Evolutionary conservation across 345 rosid species (phyloP), one percentile per base, ranked within the genome.

Genomic region (thale cress (Arabidopsis thaliana)): DNA sequence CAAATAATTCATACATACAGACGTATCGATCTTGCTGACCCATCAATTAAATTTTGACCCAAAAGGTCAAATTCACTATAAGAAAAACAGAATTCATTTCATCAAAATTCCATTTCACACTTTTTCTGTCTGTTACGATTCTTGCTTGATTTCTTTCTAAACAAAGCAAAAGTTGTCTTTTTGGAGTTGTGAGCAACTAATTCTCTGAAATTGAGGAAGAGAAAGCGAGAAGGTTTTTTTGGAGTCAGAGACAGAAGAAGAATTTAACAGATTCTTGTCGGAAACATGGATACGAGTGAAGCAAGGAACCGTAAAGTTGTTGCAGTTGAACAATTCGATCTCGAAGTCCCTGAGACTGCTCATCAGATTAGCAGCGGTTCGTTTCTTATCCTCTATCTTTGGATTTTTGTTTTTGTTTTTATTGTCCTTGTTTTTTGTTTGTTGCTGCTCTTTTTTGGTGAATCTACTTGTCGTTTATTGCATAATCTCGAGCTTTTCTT

Each of bases 341-440:
- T 88, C 59, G 90, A 85, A 13, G 13, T 82, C 42, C 94, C 96
- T 24, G 90, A 88, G 50, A 93, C 94, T 63, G 97, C 96, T n/a
- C 98, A 93, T 82, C 87, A 86, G 80, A 86, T 93, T 71, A 88
- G 98, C 76, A 86, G 77, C 44, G 98, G 97, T 91, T 50, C 34
- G 76, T 22, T 53, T 40, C 38, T 62, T 50, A 48, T n/a, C 72
- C 24, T 12, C 6, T 48, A 22, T 69, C 11, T 40, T 32, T 32
- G 28, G 2, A 50, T 2, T 1, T 16, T 16, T 16, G 20, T 16
- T 52, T 42, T 14, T 68, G 0, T 14, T 13, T 7, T 42, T 41
- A 25, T 61, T 50, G 53, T 41, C 10, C n/a, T 65, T 0, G n/a
- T 45, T 44, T 44, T 4, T 51, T 22, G 20, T 40, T 28, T 67